Evolutionary conservation across 2,329 filamentous ascomycete genomes (phyloP).

Genomic region (Cadophora malorum): DNA sequence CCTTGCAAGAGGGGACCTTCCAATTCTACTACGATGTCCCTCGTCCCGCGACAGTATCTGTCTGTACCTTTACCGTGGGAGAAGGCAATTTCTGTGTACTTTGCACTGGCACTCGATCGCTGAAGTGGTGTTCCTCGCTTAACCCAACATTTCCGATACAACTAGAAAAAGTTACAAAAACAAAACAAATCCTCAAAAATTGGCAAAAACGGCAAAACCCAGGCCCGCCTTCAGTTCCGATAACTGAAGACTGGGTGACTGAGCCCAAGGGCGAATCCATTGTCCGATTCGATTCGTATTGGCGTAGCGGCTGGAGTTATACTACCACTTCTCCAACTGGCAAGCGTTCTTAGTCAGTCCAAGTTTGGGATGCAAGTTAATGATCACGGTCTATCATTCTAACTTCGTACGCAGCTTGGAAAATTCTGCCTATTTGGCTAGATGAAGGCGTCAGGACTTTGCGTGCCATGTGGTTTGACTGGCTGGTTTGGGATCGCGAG

Average conservation of each 20-base stretch:
- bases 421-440: not conserved
- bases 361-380: not conserved
- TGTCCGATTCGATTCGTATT: not conserved
- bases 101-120: not conserved
- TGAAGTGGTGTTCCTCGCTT: not conserved
- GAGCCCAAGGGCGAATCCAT: not conserved
- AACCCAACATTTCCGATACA: not conserved
- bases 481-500: not conserved
- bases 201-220: not conserved
- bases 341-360: not conserved
- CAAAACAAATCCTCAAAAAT: not conserved
- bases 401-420: not conserved
- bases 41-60: not conserved
- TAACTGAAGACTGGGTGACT: not conserved
- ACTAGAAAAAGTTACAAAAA: not conserved
- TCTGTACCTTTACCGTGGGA: not conserved
- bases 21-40: not conserved
- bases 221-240: not conserved
- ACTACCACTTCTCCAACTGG: not conserved
- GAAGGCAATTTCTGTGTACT: no score
- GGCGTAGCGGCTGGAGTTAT: not conserved
- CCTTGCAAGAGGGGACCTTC: not conserved
- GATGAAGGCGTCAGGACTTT: not conserved
- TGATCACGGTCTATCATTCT: not conserved
- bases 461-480: not conserved